Evolutionary conservation across 441 rosid species (phyloP), one percentile per base, ranked within the genome.

Genomic region (Bocquillonia castaneifolia): DNA sequence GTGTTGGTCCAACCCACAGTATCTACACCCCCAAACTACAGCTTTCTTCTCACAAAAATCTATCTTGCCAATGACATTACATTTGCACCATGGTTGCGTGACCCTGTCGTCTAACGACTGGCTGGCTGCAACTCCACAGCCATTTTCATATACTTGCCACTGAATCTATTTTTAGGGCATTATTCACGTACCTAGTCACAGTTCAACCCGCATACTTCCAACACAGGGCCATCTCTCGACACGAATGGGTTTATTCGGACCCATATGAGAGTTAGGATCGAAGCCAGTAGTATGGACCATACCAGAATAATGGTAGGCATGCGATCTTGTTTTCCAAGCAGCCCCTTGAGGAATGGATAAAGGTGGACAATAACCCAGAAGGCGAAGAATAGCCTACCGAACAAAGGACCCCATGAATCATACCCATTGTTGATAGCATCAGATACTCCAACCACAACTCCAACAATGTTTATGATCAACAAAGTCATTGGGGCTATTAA

Each of bases 381-480:
- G 0, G 98, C 88, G 50, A 94, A 94, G 79, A 94, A 86, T 26
- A 94, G 79, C 77, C 83, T 85, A 17, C 99, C 99, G 6, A 94
- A 90, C 47, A 94, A 81, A 0, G 98, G 99, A 32, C 97, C 99
- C 98, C 99, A 94, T 0, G 99, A 82, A 70, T 92, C 96, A n/a
- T 94, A 94, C 10, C 98, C 99, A 12, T 88, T 94, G 75, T 88
- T 88, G 72, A 94, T 90, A 60, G 99, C 99, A 66, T 94, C 93
- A 0, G 98, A 83, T 51, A 92, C 29, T 31, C 99, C 99, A 6
- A 89, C 89, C 39, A 92, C 67, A 48, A 94, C 92, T 51, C 97
- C 99, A 1, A 90, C 78, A 15, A 95, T 74, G 83, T 90, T 90
- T 29, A 95, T 77, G 70, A 90, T 76, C 76, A 95, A 75, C 54